Evolutionary conservation across 345 rosid genomes (phyloP), one percentile per base, ranked within the genome.

Genomic region (Ceriops tagal): DNA sequence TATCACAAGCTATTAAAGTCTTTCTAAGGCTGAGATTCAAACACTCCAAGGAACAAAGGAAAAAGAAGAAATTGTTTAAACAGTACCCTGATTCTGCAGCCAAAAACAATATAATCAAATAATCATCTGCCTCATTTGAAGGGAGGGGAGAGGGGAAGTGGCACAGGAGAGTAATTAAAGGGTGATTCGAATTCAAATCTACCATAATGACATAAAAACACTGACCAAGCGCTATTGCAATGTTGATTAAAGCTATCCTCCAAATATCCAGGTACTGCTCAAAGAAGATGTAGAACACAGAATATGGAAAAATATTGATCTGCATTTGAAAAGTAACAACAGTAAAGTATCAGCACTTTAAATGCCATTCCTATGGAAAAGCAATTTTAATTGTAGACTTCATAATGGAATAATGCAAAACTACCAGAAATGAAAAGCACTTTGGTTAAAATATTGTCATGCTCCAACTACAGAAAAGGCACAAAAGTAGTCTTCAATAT

Each of bases 251-350:
- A 30, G 77, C 77, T 26, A 67, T 46, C 68, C 68, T 73, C 77
- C 77, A 73, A 46, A 73, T 73, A 26, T 73, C 72, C 57, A 73
- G 77, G 63, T 73, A 73, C 47, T 73, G 77, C 72, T 73, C 77
- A 55, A 73, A 73, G 71, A 73, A 73, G 62, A 73, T 61, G 68
- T 73, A 73, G 64, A 73, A 73, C 43, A 73, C 77, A 0, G 77
- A 73, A 67, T 73, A 73, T 8, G 77, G 77, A 57, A 73, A 73
- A 56, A 73, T 53, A 10, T 62, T 49, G 16, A 73, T 73, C 77
- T 73, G 72, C 77, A 67, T 43, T 56, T 28, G 30, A 28, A 26
- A 67, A 67, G 24, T 35, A 43, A 53, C 18, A 10, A 34, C 21
- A 62, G 8, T 10, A 11, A 64, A 21, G 20, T 47, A 58, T 60